These are phyloP conservation scores for Pseudogymnoascus sp. DNA, from an alignment of 2,329 filamentous ascomycete species.

Conservation along the genomic window DNA sequence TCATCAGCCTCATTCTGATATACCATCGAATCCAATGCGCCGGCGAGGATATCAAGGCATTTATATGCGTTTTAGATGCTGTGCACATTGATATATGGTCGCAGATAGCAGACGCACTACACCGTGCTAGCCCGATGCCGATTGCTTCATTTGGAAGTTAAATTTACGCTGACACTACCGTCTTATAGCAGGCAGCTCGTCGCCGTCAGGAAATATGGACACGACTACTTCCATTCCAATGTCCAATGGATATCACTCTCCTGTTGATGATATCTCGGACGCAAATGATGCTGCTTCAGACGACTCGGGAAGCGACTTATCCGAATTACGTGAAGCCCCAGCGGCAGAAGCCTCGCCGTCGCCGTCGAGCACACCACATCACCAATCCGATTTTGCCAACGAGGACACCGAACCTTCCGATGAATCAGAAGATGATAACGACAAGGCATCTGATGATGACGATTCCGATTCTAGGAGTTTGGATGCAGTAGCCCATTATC, in stretches of 20 bases:
- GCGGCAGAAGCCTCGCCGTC: slow-evolving; percentile 41
- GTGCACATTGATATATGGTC: not conserved
- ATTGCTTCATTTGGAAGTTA: not conserved
- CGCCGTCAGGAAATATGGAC: slow-evolving; percentile 52
- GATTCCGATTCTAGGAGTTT: slow-evolving; percentile 71
- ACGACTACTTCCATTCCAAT: slow-evolving; percentile 55
- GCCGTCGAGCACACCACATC: slow-evolving; percentile 34
- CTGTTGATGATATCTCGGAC: slow-evolving; percentile 37
- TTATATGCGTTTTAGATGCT: not conserved
- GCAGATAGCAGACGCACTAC: not conserved
- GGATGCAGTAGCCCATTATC: slow-evolving; percentile 32
- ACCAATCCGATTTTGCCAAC: slow-evolving; percentile 25
- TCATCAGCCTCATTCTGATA: slow-evolving; percentile 8
- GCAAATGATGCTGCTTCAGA: slow-evolving; percentile 36
- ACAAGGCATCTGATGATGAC: slow-evolving; percentile 55
- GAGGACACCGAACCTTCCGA: slow-evolving; percentile 24
- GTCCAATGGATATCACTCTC: slow-evolving; percentile 58
- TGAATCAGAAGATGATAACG: slow-evolving; percentile 26
- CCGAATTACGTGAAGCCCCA: slow-evolving; percentile 56
- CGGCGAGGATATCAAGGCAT: slow-evolving; percentile 3
- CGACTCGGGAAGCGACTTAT: slow-evolving; percentile 67
- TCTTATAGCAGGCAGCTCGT: slow-evolving; percentile 51
- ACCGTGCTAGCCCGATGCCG: not conserved
- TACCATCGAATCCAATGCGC: slow-evolving; percentile 7
- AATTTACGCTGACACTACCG: slow-evolving; percentile 32